Evolutionary conservation across 2,329 filamentous ascomycete genomes (phyloP).

Genomic region (Incumbomyces lentus): DNA sequence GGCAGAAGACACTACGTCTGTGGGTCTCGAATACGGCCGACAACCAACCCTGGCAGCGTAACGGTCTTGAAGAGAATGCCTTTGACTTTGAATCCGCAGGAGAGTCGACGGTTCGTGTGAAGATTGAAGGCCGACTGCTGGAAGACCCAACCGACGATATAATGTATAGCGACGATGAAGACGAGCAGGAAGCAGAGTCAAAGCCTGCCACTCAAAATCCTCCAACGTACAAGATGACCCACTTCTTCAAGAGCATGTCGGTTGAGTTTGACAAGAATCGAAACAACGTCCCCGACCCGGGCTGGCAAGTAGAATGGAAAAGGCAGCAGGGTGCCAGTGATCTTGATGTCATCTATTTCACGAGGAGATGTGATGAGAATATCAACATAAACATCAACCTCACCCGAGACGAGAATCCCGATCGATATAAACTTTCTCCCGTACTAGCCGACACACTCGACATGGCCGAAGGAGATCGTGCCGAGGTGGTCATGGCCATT

Average conservation of each 20-base stretch:
- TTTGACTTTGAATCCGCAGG: conserved; percentile 72
- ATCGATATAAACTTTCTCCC: conserved; percentile 70
- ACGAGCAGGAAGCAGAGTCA: conserved; percentile 31
- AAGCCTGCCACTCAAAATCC: conserved; percentile 45
- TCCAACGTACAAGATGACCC: conserved; percentile 31
- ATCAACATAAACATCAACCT: conserved; percentile 84
- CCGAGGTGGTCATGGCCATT: conserved; percentile 78
- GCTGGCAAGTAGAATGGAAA: conserved; percentile 65
- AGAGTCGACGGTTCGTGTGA: conserved; percentile 76
- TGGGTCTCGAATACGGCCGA: conserved; percentile 94
- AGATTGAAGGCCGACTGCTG: conserved; percentile 78
- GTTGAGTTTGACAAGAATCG: conserved; percentile 41
- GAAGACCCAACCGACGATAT: conserved; percentile 53
- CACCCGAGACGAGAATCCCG: conserved; percentile 70
- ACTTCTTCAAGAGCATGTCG: conserved; percentile 43
- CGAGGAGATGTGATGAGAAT: conserved; percentile 85
- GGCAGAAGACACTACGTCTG: conserved; percentile 74
- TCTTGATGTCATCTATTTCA: conserved; percentile 86
- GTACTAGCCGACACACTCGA: conserved; percentile 76
- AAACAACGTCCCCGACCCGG: conserved; percentile 32
- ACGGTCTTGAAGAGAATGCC: conserved; percentile 56
- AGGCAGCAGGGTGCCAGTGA: conserved; percentile 61
- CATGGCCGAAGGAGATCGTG: conserved; percentile 73
- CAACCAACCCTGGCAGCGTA: conserved; percentile 84
- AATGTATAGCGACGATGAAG: conserved; percentile 41